These are phyloP conservation scores for Apiospora phragmitis DNA, from an alignment of 2,329 filamentous ascomycete species.

Conservation along the genomic window DNA sequence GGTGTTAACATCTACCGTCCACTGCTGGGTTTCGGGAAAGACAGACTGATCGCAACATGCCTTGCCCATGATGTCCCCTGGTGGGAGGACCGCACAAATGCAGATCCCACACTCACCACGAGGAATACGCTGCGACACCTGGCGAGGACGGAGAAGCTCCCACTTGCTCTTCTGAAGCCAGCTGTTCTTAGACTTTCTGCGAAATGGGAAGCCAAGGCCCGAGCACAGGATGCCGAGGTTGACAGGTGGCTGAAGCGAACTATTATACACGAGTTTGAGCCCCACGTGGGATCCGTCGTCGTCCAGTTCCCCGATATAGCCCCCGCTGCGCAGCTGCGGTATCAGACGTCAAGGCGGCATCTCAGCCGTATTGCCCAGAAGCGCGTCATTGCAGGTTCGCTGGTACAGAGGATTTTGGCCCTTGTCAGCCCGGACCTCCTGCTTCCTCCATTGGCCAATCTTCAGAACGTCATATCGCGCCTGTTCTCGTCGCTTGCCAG, in stretches of 20 bases:
- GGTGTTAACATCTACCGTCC: slow-evolving; percentile 70
- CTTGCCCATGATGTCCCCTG: slow-evolving; percentile 65
- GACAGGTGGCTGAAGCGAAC: slow-evolving; percentile 52
- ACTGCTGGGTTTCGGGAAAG: slow-evolving; percentile 70
- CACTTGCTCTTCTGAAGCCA: slow-evolving; percentile 66
- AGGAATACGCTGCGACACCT: slow-evolving; percentile 81
- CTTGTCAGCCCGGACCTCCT: slow-evolving; percentile 52
- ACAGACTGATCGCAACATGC: slow-evolving; percentile 74
- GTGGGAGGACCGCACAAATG: slow-evolving; percentile 86
- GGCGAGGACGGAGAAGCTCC: slow-evolving; percentile 58
- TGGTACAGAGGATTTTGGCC: slow-evolving; percentile 48
- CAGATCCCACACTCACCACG: slow-evolving; percentile 71
- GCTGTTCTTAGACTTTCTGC: slow-evolving; percentile 63
- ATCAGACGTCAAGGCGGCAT: slow-evolving; percentile 22
- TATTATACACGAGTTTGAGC: slow-evolving; percentile 47
- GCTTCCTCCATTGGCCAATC: slow-evolving; percentile 40
- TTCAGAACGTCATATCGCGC: slow-evolving; percentile 46
- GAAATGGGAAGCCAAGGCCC: slow-evolving; percentile 46
- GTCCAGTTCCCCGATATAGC: slow-evolving; percentile 44
- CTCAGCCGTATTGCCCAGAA: slow-evolving; percentile 35
- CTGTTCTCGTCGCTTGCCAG: slow-evolving; percentile 48
- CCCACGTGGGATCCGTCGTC: slow-evolving; percentile 48
- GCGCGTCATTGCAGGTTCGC: slow-evolving; percentile 45
- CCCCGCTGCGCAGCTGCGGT: slow-evolving; percentile 20
- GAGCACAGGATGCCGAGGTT: slow-evolving; percentile 51